Evolutionary conservation across 257 asterid genomes (phyloP).

Genomic region (Fraxinus cuspidata): DNA sequence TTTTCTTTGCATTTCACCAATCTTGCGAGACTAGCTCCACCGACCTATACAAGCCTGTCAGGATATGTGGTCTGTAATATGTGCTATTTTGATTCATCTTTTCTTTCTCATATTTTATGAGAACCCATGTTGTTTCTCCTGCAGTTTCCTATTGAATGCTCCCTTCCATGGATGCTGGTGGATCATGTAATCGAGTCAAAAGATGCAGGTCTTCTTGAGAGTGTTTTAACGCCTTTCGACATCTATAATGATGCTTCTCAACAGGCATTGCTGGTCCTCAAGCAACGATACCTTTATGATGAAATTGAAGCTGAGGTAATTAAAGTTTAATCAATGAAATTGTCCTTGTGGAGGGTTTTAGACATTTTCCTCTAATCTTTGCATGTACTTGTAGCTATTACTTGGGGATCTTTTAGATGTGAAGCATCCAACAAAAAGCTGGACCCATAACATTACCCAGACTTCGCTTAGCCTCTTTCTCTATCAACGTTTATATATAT

Average conservation of each 20-base stretch:
- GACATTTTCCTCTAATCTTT: neutral
- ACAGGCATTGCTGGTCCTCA: constrained; percentile 84
- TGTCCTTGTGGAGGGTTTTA: constrained; percentile 12
- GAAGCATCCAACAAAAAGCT: constrained; percentile 8
- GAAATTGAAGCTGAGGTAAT: constrained; percentile 99
- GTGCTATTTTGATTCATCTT: constrained; percentile 3
- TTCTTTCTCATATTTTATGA: constrained; percentile 22
- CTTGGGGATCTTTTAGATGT: constrained; percentile 2
- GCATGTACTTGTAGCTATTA: constrained; percentile 15
- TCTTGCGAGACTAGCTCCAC: neutral
- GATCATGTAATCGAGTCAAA: constrained; percentile 86
- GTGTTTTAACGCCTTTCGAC: constrained; percentile 88
- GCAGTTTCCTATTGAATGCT: constrained; percentile 98
- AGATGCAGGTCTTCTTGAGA: constrained; percentile 81
- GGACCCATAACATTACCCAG: neutral
- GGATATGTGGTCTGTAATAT: neutral
- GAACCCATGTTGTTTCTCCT: constrained; percentile 20
- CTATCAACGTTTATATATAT: neutral
- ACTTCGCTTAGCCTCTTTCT: neutral
- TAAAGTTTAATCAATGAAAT: constrained; percentile 12
- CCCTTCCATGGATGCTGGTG: constrained; percentile 99
- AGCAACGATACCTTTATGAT: constrained; percentile 97
- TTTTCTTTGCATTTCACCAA: constrained; percentile 4
- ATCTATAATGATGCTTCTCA: constrained; percentile 98
- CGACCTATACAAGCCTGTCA: neutral